These are phyloP conservation scores for Eucalyptus microcorys DNA, from an alignment of 345 rosid genomes.

Conservation along the genomic window DNA sequence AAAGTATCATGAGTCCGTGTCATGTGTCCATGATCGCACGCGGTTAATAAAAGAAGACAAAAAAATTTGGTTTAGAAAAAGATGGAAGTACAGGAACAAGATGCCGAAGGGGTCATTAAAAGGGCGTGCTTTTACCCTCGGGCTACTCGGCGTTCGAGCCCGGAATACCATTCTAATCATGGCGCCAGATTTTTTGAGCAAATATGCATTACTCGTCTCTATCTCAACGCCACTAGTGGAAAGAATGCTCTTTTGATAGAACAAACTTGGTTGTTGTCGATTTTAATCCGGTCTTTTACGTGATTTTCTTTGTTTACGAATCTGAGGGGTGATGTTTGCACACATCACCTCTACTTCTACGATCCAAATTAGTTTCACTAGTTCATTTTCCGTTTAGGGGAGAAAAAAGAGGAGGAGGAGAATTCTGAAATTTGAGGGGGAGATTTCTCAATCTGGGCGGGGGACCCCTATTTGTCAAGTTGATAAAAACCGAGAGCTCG, in stretches of 20 bases:
- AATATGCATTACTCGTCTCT: background rate
- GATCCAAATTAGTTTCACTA: background rate
- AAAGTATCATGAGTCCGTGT: too few relatives aligned
- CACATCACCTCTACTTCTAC: background rate
- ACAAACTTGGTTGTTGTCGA: background rate
- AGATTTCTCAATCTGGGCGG: background rate
- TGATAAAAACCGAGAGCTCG: background rate
- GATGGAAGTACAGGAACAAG: background rate
- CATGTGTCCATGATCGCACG: background rate
- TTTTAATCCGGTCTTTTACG: background rate
- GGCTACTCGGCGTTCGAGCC: background rate
- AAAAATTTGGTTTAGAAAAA: background rate
- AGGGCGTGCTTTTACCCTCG: background rate
- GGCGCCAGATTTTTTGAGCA: background rate
- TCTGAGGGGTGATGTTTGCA: background rate
- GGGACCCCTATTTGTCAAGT: background rate
- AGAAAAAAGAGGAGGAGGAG: background rate
- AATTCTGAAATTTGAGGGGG: background rate
- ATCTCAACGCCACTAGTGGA: background rate
- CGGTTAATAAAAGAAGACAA: background rate
- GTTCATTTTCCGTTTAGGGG: background rate
- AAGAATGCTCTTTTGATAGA: background rate
- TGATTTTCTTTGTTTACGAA: background rate
- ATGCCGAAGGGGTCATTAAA: background rate
- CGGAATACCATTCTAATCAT: background rate